These are phyloP conservation scores for Salix viminalis DNA, from an alignment of 345 rosid species.

Conservation along the genomic window DNA sequence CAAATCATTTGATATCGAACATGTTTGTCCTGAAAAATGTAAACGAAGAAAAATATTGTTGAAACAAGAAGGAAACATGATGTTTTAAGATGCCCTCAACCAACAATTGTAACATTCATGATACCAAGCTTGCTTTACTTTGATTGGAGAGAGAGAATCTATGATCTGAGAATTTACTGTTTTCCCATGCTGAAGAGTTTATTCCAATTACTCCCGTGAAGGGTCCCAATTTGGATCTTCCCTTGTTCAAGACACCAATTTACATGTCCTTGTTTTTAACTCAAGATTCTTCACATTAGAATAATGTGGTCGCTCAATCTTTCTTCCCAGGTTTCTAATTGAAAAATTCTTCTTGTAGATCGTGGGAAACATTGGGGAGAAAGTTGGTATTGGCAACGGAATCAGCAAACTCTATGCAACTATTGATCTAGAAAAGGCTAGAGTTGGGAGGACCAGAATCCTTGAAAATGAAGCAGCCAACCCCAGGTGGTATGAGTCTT, in stretches of 20 bases:
- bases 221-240: not conserved
- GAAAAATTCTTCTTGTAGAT: conserved; percentile 41
- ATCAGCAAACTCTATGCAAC: conserved; percentile 68
- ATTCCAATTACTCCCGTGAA: not conserved
- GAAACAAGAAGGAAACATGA: no score
- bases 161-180: not conserved
- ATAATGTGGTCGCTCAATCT: not conserved
- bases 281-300: not conserved
- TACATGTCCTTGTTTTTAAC: not conserved
- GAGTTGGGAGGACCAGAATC: conserved; percentile 86
- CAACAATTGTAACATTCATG: not conserved
- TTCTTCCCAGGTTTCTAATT: conserved; percentile 15
- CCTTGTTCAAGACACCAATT: not conserved
- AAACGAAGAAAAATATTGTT: no score
- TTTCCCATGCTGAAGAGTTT: not conserved
- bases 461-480: conserved; percentile 50
- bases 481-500: conserved; percentile 86
- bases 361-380: conserved; percentile 66
- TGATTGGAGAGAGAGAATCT: not conserved
- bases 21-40: not conserved
- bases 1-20: not conserved
- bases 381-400: conserved; percentile 82
- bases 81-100: not conserved
- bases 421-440: conserved; percentile 81
- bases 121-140: not conserved